Base-by-base conservation (phyloP, 352 stramenopile species). In the Globisporangium rhizosaccharum region DNA sequence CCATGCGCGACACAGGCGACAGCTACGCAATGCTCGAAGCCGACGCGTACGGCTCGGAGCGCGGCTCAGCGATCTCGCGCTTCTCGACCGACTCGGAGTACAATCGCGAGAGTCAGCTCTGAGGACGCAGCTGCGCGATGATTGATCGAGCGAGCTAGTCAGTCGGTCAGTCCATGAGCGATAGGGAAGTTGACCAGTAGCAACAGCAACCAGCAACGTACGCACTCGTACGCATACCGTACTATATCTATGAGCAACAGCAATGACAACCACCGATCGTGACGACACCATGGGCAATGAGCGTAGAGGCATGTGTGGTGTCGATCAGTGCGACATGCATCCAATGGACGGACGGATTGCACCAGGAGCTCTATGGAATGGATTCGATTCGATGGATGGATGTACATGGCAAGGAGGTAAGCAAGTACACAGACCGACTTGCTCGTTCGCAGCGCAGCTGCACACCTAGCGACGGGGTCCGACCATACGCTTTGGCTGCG, bases 1-100 rank as follows among this genome's bases (percentile, higher is more conserved):
- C 70, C 36, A 89, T 89, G 76, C 82, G 82, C n/a, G 82, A 80
- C 65, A 92, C 82, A 0, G 83, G 82, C 62, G 82, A 92, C 72
- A 88, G 76, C 69, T 92, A 92, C 68, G 82, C 79, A 10, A 92
- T 92, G 82, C 70, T 92, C 57, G 79, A 90, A 66, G 82, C 79
- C 39, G 75, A 71, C n/a, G 83, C 79, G 36, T 91, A 81, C 63
- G 74, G 82, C 62, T 73, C 65, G 50, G 61, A 59, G 45, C 77
- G 82, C 9, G 82, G 73, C 50, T 92, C 82, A 45, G 78, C 78
- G 49, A 75, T 92, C 49, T 83, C 59, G 39, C 76, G 82, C 47
- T 89, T 90, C 68, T 92, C 82, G 12, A 87, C 72, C 37, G 82
- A 92, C 52, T 92, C 82, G 52, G 77, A 88, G 55, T 66, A 65